Conservation (phyloP, 169 alveolate genomes). For the Condylostoma magnum region DNA sequence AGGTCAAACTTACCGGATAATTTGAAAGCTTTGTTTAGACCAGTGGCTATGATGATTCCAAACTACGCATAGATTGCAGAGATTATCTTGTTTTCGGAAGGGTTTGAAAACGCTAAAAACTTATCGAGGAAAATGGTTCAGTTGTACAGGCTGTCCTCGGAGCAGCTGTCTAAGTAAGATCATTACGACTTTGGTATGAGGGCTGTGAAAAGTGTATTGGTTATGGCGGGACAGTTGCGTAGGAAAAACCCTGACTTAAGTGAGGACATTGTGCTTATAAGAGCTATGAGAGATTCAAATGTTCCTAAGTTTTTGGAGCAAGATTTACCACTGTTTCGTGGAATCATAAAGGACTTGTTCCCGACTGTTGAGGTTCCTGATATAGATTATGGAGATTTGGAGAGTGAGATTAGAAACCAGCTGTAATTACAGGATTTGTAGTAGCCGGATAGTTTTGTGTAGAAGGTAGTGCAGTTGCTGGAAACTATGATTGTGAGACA, state of each 20-base stretch:
- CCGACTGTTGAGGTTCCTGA: constrained; percentile 80
- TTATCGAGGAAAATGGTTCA: constrained; percentile 87
- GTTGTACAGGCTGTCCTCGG: constrained; percentile 79
- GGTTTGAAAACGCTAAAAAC: constrained; percentile 82
- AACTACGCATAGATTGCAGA: constrained; percentile 87
- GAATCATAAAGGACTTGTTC: constrained; percentile 83
- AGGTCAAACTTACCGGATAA: constrained; percentile 88
- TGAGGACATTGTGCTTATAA: constrained; percentile 81
- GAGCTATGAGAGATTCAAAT: constrained; percentile 90
- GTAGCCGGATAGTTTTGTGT: constrained; percentile 79
- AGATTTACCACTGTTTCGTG: constrained; percentile 81
- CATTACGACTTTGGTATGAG: constrained; percentile 91
- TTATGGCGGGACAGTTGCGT: constrained; percentile 85
- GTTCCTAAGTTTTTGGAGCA: constrained; percentile 86
- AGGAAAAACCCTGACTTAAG: constrained; percentile 71
- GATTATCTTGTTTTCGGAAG: constrained; percentile 88
- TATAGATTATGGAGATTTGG: constrained; percentile 76
- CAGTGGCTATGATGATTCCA: constrained; percentile 90
- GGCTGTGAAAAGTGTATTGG: constrained; percentile 86
- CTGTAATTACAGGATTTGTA: constrained; percentile 61
- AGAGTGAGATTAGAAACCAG: constrained; percentile 79
- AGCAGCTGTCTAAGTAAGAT: constrained; percentile 78
- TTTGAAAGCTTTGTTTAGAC: constrained; percentile 80
- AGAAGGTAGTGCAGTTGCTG: constrained; percentile 89
- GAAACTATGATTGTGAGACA: constrained; percentile 93